Conservation (phyloP, 208 protist species). For the Trypanosoma theileri region DNA sequence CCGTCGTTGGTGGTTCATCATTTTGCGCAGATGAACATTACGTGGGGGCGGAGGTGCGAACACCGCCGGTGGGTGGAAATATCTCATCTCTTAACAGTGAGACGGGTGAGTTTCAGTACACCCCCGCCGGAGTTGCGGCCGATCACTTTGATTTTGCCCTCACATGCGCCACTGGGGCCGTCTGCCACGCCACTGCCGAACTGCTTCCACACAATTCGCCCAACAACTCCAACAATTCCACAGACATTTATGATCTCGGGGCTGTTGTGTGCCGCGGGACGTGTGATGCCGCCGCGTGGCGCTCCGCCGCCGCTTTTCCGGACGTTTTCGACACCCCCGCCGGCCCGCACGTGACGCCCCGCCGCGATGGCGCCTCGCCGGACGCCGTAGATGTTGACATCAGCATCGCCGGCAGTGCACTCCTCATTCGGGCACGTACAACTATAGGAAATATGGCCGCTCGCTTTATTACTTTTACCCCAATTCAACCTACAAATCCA, state of each 20-base stretch:
- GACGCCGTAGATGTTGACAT: conserved; percentile 71
- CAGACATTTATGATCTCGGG: conserved; percentile 55
- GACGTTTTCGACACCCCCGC: conserved; percentile 46
- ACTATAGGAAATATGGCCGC: conserved; percentile 79
- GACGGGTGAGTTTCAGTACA: conserved; percentile 52
- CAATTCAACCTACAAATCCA: conserved; percentile 35
- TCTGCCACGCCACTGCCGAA: conserved; percentile 38
- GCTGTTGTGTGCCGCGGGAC: conserved; percentile 78
- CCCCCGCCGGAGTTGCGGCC: conserved; percentile 28
- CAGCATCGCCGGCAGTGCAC: conserved; percentile 35
- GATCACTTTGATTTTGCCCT: conserved; percentile 70
- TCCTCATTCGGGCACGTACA: conserved; percentile 70
- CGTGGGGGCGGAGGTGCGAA: conserved; percentile 6
- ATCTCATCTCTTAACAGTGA: conserved; percentile 21
- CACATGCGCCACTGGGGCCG: conserved; percentile 34
- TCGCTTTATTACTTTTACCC: conserved; percentile 83
- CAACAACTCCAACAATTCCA: conserved; percentile 1
- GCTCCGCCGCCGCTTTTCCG: conserved; percentile 31
- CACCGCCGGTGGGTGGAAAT: conserved; percentile 9
- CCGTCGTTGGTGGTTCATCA: conserved; percentile 3
- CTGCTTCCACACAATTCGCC: conserved; percentile 16
- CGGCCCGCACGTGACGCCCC: conserved; percentile 33
- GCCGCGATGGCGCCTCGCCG: conserved; percentile 47
- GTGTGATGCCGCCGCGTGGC: conserved; percentile 67
- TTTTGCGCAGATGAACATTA: conserved; percentile 24